Percentiles rank a stretch among this genome's conserved stretches.
Conservation (phyloP, 495 filamentous ascomycete genomes). For the Aspergillus affinis region DNA sequence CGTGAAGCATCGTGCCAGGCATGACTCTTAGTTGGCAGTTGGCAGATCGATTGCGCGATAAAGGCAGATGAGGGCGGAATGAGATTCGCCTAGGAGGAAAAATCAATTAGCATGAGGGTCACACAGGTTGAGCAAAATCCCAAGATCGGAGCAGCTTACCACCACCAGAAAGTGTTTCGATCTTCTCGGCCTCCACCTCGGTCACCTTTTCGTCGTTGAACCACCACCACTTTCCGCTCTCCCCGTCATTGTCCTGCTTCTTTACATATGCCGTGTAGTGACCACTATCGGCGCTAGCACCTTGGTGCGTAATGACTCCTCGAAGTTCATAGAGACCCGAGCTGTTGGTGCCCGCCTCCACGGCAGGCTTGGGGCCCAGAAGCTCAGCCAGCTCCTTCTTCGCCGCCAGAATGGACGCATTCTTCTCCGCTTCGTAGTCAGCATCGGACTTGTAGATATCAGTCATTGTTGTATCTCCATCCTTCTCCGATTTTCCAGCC, state of each 20-base stretch:
- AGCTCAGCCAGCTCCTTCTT: constrained; percentile 82
- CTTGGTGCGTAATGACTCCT: constrained; percentile 96
- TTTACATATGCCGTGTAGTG: constrained; percentile 98
- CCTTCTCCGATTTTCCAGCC: constrained; percentile 47
- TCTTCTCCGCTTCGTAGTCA: constrained; percentile 81
- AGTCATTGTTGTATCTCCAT: constrained; percentile 68
- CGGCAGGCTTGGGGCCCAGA: constrained; percentile 66
- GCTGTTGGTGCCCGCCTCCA: constrained; percentile 81
- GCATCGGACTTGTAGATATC: constrained; percentile 89
- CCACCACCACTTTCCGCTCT: constrained; percentile 98
- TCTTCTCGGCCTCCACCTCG: constrained; percentile 89
- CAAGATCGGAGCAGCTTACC: constrained; percentile 51
- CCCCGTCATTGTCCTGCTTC: constrained; percentile 68
- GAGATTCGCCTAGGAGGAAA: constrained; percentile 66
- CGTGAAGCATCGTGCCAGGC: constrained; percentile 10
- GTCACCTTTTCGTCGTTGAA: constrained; percentile 98
- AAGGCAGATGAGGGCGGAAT: constrained; percentile 89
- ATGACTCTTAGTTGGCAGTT: constrained; percentile 41
- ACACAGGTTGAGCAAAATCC: neutral
- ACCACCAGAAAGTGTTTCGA: constrained; percentile 84
- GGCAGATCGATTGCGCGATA: constrained; percentile 80
- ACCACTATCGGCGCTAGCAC: constrained; percentile 92
- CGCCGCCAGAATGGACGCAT: constrained; percentile 65
- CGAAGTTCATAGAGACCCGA: constrained; percentile 93
- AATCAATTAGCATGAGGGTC: constrained; percentile 20